phyloP scores from a whole-genome alignment of 345 rosid genomes.

The Toxicodendron radicans region DNA sequence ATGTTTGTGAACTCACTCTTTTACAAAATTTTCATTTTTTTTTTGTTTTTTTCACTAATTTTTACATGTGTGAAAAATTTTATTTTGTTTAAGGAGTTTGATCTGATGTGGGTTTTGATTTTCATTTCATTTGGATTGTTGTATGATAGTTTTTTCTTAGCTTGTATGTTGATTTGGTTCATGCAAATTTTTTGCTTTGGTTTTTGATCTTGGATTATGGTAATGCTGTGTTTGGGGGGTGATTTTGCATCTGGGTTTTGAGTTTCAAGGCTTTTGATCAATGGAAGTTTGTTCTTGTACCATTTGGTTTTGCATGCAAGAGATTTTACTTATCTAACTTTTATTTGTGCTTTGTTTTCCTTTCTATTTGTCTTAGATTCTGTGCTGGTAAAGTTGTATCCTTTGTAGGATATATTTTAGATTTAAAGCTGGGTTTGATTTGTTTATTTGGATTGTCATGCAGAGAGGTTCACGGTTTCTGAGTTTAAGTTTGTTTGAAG shows the following conservation, averaged over 20 bases:
- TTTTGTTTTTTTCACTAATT: background rate
- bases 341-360: background rate
- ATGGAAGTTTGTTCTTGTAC: slow-evolving; percentile 1
- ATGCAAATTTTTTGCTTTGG: background rate
- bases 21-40: background rate
- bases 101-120: slow-evolving; percentile 12
- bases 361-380: background rate
- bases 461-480: slow-evolving; percentile 2
- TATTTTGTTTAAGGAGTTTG: slow-evolving; percentile 6
- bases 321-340: slow-evolving; percentile 1
- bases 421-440: background rate
- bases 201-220: slow-evolving; percentile 11
- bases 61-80: background rate
- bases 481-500: background rate
- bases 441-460: background rate
- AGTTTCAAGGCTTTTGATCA: slow-evolving; percentile 4
- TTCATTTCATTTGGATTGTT: background rate
- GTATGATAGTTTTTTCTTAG: background rate
- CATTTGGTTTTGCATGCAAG: slow-evolving; percentile 18
- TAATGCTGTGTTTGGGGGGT: background rate
- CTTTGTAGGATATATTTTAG: background rate
- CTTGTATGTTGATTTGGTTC: slow-evolving; percentile 13
- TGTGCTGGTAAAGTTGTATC: slow-evolving; percentile 5
- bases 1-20: background rate
- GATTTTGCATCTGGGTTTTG: slow-evolving; percentile 13